Base-by-base conservation (phyloP, 177 flowering plant genomes). In the Vitis hybrid region DNA sequence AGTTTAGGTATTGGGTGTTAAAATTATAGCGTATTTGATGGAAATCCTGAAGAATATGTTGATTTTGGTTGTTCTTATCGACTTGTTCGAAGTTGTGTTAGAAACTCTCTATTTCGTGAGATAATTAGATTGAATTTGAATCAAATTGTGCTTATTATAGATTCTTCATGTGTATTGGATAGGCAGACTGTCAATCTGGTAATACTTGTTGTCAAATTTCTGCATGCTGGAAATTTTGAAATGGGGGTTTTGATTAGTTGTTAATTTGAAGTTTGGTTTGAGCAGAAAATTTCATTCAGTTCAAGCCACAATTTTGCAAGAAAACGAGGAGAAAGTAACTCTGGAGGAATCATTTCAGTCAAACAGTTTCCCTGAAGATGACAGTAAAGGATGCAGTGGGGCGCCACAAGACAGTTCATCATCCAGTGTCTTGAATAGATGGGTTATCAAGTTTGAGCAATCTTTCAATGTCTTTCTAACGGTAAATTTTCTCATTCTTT, bases 371-470 rank as follows among this genome's bases (percentile, higher is more conserved):
- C 70, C 75, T 7, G 74, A 73, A 21, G 62, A 68, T 23, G 83
- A 78, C 39, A 69, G 45, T 19, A 55, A 82, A 72, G 80, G 74
- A 67, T 72, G 49, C 6, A 23, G 5, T 18, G 66, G 32, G 11
- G 78, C 71, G 6, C 58, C 74, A 6, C 68, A 62, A 4, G 73
- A 71, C 51, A 72, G 65, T 68, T 60, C 79, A 49, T 64, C 87
- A 11, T 51, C 81, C 10, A 68, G 77, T 75, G 73, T 14, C 1
- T 64, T 82, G 64, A 91, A 86, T 74, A 79, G 64, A 55, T 89
- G 90, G 97, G 76, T 76, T 56, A 84, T 94, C 65, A 91, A 87
- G 81, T 0, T 85, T 18, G 97, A 94, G 75, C 97, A 89, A 71
- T 80, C 92, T 15, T 60, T 92, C 10, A 94, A 92, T 74, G 73